These are phyloP conservation scores for Leccinum uliginosum DNA, from an alignment of 768 basidiomycete genomes.

Conservation along the genomic window DNA sequence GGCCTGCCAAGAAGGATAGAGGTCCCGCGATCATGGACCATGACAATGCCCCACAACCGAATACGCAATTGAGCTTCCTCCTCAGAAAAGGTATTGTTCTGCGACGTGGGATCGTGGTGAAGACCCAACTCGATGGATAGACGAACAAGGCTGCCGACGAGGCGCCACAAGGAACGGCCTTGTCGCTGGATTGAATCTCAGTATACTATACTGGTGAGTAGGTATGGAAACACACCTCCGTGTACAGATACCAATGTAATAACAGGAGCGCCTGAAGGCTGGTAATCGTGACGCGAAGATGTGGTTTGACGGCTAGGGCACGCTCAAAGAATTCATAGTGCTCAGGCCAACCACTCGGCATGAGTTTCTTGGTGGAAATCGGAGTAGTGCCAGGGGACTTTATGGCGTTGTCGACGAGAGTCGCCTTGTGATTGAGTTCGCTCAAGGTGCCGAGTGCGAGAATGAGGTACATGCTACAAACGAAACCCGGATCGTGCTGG, in stretches of 20 bases:
- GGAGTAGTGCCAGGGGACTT: conserved; percentile 31
- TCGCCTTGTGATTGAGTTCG: conserved; percentile 72
- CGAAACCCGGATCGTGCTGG: conserved; percentile 69
- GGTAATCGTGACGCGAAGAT: conserved; percentile 75
- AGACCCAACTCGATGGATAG: conserved; percentile 80
- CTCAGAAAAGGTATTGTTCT: conserved; percentile 58
- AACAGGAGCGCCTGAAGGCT: conserved; percentile 82
- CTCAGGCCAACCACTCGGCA: conserved; percentile 64
- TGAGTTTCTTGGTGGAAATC: conserved; percentile 51
- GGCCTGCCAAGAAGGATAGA: conserved; percentile 85
- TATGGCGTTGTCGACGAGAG: conserved; percentile 44
- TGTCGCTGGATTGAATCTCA: conserved; percentile 53
- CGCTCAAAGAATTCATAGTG: conserved; percentile 84
- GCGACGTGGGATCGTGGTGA: conserved; percentile 77
- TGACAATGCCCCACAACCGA: conserved; percentile 79
- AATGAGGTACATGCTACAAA: conserved; percentile 75
- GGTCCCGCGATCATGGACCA: conserved; percentile 84
- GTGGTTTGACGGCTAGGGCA: conserved; percentile 73
- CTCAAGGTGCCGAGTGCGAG: conserved; percentile 79
- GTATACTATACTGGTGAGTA: background rate
- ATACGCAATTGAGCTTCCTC: conserved; percentile 78
- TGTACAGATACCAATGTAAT: conserved; percentile 87
- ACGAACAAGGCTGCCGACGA: conserved; percentile 80
- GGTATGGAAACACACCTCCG: conserved; percentile 52
- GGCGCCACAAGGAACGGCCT: conserved; percentile 85